Conservation (phyloP, 2,329 filamentous ascomycete genomes). For the Colletotrichum cereale region DNA sequence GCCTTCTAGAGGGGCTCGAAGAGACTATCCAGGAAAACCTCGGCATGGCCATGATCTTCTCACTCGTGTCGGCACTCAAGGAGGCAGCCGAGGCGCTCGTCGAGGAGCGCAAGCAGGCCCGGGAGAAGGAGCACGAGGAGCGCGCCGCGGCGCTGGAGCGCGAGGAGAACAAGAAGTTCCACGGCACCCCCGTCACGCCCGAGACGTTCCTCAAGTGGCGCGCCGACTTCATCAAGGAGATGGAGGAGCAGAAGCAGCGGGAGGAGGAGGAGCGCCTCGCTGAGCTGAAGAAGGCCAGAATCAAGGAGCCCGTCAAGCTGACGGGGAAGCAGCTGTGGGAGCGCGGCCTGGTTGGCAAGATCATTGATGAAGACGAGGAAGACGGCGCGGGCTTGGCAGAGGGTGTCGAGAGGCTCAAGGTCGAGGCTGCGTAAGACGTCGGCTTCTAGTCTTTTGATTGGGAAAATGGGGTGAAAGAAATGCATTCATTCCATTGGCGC, state of each 20-base stretch:
- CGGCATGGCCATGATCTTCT: slow-evolving; percentile 98
- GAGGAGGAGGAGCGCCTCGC: slow-evolving; percentile 84
- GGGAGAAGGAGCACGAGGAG: slow-evolving; percentile 70
- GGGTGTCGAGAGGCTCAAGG: slow-evolving; percentile 78
- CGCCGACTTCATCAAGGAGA: slow-evolving; percentile 80
- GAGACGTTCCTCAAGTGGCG: slow-evolving; percentile 90
- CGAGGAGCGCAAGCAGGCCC: slow-evolving; percentile 76
- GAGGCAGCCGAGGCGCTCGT: slow-evolving; percentile 91
- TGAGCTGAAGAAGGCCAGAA: slow-evolving; percentile 82
- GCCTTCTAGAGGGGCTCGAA: slow-evolving; percentile 77
- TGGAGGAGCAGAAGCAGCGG: slow-evolving; percentile 77
- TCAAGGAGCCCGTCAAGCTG: slow-evolving; percentile 80
- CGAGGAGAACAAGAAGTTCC: slow-evolving; percentile 97
- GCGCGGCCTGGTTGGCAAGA: slow-evolving; percentile 76
- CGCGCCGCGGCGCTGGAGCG: slow-evolving; percentile 73
- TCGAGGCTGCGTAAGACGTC: slow-evolving; percentile 61
- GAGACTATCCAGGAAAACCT: slow-evolving; percentile 90
- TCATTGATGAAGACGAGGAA: slow-evolving; percentile 72
- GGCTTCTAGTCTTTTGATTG: not conserved
- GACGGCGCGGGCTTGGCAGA: slow-evolving; percentile 72
- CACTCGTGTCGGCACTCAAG: slow-evolving; percentile 87
- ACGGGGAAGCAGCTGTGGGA: slow-evolving; percentile 85
- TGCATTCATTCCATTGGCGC: slow-evolving; percentile 29
- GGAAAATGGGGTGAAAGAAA: not conserved
- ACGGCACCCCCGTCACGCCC: slow-evolving; percentile 88